Conservation (phyloP, 495 filamentous ascomycete genomes). For the Talaromyces trachyspermus region DNA sequence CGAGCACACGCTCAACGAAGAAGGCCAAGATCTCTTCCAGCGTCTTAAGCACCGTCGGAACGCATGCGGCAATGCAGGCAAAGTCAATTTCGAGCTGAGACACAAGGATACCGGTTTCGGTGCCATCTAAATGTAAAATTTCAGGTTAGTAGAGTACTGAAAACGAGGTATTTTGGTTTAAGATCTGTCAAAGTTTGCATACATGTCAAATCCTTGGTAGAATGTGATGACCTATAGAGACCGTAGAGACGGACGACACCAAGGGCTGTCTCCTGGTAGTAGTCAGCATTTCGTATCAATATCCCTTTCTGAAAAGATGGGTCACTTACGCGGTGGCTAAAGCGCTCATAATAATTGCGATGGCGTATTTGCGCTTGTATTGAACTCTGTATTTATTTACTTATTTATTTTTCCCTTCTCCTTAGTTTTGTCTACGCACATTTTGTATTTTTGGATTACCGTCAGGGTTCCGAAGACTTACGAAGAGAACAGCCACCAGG, state of each 20-base stretch:
- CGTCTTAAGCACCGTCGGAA: neutral
- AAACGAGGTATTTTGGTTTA: neutral
- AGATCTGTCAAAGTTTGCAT: neutral
- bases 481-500: neutral
- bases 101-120: neutral
- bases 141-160: neutral
- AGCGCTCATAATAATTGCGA: neutral
- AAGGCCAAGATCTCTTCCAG: neutral
- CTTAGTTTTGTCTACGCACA: too few species aligned
- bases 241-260: neutral
- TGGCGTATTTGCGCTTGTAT: neutral
- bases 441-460: too few species aligned
- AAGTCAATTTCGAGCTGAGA: neutral
- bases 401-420: too few species aligned
- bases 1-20: neutral
- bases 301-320: neutral
- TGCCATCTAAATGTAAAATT: neutral
- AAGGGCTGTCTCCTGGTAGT: neutral
- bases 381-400: neutral
- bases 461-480: too few species aligned
- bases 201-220: neutral
- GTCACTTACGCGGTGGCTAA: neutral
- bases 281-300: neutral
- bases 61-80: neutral
- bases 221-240: neutral